Percentiles rank a stretch among this genome's conserved stretches.
phyloP scores from a whole-genome alignment of 2,329 filamentous ascomycete genomes.

The Aureobasidium pullulans region DNA sequence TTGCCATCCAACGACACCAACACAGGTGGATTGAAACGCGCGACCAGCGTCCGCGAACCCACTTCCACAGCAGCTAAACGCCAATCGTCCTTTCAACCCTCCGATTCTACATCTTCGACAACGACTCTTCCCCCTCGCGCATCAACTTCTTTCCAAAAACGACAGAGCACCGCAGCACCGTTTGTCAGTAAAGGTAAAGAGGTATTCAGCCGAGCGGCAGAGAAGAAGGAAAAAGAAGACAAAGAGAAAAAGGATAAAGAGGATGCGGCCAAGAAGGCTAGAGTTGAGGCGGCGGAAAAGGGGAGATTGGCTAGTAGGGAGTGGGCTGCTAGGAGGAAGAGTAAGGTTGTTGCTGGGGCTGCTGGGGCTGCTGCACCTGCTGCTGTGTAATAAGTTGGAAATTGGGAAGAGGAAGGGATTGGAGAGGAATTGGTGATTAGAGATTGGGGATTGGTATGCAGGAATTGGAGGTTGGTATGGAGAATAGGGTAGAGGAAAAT shows the following conservation, averaged over 20 bases:
- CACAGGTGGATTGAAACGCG: constrained; percentile 17
- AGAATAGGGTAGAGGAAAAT: too few species aligned
- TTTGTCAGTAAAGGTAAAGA: constrained; percentile 35
- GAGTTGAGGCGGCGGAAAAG: constrained; percentile 39
- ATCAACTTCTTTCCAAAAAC: background rate
- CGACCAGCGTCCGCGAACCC: constrained; percentile 19
- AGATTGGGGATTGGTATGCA: too few species aligned
- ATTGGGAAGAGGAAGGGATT: too few species aligned
- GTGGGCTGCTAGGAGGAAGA: constrained; percentile 39
- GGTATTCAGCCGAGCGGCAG: constrained; percentile 38
- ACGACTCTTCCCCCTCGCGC: background rate
- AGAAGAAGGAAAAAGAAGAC: constrained; percentile 35
- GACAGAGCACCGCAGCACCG: background rate
- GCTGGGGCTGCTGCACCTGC: background rate
- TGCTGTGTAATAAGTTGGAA: background rate
- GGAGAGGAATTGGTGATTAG: too few species aligned
- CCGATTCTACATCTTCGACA: constrained; percentile 6
- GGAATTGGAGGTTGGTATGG: too few species aligned
- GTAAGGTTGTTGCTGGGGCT: background rate
- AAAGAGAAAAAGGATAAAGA: constrained; percentile 39
- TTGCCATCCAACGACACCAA: constrained; percentile 22
- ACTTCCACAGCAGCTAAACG: constrained; percentile 2
- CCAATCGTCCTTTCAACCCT: constrained; percentile 14
- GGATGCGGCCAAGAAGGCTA: constrained; percentile 40
- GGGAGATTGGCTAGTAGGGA: constrained; percentile 37